Percentiles rank a stretch among this genome's conserved stretches.
Evolutionary conservation across 2,329 filamentous ascomycete genomes (phyloP).

Genomic region (Xylaria polymorpha): DNA sequence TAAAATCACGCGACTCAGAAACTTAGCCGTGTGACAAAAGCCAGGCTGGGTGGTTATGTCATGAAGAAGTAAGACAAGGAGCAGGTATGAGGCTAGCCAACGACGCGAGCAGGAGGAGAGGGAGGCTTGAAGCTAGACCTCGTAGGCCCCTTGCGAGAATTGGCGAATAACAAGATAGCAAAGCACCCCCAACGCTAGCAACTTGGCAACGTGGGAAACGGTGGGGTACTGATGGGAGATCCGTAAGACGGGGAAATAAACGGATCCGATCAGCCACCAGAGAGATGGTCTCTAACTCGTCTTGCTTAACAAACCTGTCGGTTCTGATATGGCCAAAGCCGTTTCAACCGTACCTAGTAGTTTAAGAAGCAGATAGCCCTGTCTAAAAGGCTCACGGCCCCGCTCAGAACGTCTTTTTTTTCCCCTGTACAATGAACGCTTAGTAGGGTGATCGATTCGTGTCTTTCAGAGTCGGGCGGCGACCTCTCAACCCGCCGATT

Average conservation of each 20-base stretch:
- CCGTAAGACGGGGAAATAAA: conserved; percentile 37
- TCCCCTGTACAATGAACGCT: conserved; percentile 14
- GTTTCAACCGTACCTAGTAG: conserved; percentile 6
- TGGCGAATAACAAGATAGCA: conserved; percentile 33
- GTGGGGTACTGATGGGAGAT: conserved; percentile 35
- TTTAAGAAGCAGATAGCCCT: conserved; percentile 9
- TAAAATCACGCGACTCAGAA: conserved; percentile 33
- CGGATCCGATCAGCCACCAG: conserved; percentile 34
- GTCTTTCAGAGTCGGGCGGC: conserved; percentile 19
- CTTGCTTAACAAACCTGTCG: conserved; percentile 8
- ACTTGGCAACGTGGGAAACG: conserved; percentile 38
- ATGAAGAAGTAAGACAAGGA: conserved; percentile 26
- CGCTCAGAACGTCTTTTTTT: conserved; percentile 3
- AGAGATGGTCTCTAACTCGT: conserved; percentile 12
- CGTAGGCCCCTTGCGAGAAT: conserved; percentile 24
- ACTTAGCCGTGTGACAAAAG: conserved; percentile 31
- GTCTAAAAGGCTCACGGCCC: conserved; percentile 21
- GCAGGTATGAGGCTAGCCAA: conserved; percentile 22
- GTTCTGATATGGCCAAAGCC: conserved; percentile 3
- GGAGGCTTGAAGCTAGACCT: conserved; percentile 32
- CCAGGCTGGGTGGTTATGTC: conserved; percentile 21
- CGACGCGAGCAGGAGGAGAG: conserved; percentile 6
- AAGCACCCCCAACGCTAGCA: conserved; percentile 31
- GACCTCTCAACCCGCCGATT: conserved; percentile 18
- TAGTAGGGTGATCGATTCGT: conserved; percentile 2